Evolutionary conservation across 192 early-diverging fungal species (phyloP), one percentile per base, ranked within the genome.

Genomic region (Gryganskiella cystojenkinii): DNA sequence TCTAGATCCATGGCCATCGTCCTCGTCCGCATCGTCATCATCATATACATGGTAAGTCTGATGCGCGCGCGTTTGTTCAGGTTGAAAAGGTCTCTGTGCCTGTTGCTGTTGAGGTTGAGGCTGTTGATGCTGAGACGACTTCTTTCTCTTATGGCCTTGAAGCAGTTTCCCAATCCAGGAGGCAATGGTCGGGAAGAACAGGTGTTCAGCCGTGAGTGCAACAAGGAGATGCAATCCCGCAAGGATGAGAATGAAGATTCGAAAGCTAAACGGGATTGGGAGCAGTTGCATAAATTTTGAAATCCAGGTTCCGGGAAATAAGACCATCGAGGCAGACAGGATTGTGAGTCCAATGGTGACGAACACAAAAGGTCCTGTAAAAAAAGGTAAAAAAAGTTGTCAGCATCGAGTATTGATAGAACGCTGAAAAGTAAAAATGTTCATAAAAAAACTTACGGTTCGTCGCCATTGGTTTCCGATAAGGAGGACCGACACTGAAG

Each of bases 401-500:
- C 20, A 28, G 15, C 22, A 43, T 10, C n/a, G 50, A 58, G 9
- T n/a, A n/a, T n/a, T n/a, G n/a, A n/a, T n/a, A n/a, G n/a, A n/a
- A n/a, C n/a, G n/a, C n/a, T n/a, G n/a, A n/a, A 2, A 51, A 51
- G 1, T n/a, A 33, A 28, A 44, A 60, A n/a, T 20, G 9, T 22
- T 13, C 30, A 20, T 15, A 52, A 10, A 49, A 13, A 67, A 14
- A 4, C 83, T 80, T 85, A 95, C 93, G 82, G 76, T 99, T 99
- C 56, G 90, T 92, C 75, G 89, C 84, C 70, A 98, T 91, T 8
- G 91, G 87, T 75, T 95, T 90, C 61, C 96, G 91, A 67, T 97
- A 99, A 1, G 97, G 98, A 30, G 95, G 94, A 0, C 98, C 98
- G 4, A 95, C 95, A 83, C 94, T 95, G 74, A 98, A 97, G 20